These are phyloP conservation scores for Candida ulmi DNA, from an alignment of 805 yeast genomes.

Conservation along the genomic window DNA sequence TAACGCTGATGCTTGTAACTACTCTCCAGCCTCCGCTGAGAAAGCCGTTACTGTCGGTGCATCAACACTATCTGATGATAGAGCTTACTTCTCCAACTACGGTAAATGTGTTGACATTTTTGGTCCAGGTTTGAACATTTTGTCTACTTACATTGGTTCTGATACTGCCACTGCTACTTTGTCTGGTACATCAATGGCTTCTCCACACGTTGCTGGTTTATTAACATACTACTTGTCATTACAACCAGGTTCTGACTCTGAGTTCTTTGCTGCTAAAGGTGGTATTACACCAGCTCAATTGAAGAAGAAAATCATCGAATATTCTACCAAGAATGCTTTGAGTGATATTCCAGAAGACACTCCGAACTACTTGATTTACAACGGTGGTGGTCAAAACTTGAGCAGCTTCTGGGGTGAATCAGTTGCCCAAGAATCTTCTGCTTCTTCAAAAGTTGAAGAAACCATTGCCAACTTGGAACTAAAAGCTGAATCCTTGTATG, in stretches of 20 bases:
- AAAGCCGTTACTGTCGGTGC: conserved; percentile 94
- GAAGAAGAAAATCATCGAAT: conserved; percentile 69
- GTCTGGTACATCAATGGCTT: conserved; percentile 98
- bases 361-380: conserved; percentile 71
- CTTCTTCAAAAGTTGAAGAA: conserved; percentile 12
- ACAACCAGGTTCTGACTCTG: conserved; percentile 69
- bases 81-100: conserved; percentile 94
- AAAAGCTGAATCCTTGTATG: conserved; percentile 10
- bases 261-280: conserved; percentile 47
- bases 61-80: conserved; percentile 76
- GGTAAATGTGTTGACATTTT: conserved; percentile 95
- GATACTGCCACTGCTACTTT: conserved; percentile 70
- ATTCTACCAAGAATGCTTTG: conserved; percentile 55
- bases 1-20: conserved; percentile 86
- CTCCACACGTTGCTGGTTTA: conserved; percentile 93
- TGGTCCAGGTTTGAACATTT: conserved; percentile 91
- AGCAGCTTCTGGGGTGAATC: conserved; percentile 24
- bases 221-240: conserved; percentile 83
- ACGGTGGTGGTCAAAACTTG: conserved; percentile 74
- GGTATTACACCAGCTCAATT: conserved; percentile 66
- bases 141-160: conserved; percentile 80
- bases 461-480: conserved; percentile 16
- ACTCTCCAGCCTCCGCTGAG: conserved; percentile 86
- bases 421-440: neutral
- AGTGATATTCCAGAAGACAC: conserved; percentile 65